These are phyloP conservation scores for Apiospora arundinis DNA, from an alignment of 2,329 filamentous ascomycete species.

Conservation along the genomic window DNA sequence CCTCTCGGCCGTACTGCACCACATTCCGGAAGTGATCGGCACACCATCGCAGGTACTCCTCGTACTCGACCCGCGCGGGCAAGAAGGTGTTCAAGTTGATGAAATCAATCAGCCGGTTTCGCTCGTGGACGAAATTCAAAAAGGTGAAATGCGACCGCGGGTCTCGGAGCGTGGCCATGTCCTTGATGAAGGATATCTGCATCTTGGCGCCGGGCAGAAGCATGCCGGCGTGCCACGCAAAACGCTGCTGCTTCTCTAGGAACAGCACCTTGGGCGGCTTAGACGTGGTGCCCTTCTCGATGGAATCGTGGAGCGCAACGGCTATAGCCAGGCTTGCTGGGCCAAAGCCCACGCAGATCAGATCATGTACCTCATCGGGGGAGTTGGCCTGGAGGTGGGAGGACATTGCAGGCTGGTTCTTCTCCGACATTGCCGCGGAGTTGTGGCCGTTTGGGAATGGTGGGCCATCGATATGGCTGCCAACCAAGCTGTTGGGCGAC, in stretches of 20 bases:
- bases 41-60: slow-evolving; percentile 96
- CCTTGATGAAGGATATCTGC: slow-evolving; percentile 98
- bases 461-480: slow-evolving; percentile 34
- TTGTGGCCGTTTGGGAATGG: slow-evolving; percentile 11
- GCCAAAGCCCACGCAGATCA: slow-evolving; percentile 91
- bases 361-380: slow-evolving; percentile 74
- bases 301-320: slow-evolving; percentile 84
- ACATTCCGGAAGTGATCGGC: slow-evolving; percentile 76
- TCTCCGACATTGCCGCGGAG: slow-evolving; percentile 17
- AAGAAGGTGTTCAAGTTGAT: slow-evolving; percentile 90
- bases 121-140: slow-evolving; percentile 87
- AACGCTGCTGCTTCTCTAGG: slow-evolving; percentile 81
- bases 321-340: slow-evolving; percentile 90
- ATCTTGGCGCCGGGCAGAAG: slow-evolving; percentile 90
- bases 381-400: slow-evolving; percentile 60
- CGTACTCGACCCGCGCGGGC: slow-evolving; percentile 85
- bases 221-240: slow-evolving; percentile 97
- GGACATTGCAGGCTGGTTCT: slow-evolving; percentile 27
- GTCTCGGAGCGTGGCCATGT: slow-evolving; percentile 87
- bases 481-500: slow-evolving; percentile 39
- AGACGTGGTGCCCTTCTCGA: slow-evolving; percentile 57
- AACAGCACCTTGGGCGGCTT: slow-evolving; percentile 77
- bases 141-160: slow-evolving; percentile 93
- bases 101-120: slow-evolving; percentile 85
- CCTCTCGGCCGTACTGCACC: slow-evolving; percentile 80